Evolutionary conservation across 1,284 basidiomycete genomes (phyloP), one percentile per base, ranked within the genome.

Genomic region (Ustilago bromivora): DNA sequence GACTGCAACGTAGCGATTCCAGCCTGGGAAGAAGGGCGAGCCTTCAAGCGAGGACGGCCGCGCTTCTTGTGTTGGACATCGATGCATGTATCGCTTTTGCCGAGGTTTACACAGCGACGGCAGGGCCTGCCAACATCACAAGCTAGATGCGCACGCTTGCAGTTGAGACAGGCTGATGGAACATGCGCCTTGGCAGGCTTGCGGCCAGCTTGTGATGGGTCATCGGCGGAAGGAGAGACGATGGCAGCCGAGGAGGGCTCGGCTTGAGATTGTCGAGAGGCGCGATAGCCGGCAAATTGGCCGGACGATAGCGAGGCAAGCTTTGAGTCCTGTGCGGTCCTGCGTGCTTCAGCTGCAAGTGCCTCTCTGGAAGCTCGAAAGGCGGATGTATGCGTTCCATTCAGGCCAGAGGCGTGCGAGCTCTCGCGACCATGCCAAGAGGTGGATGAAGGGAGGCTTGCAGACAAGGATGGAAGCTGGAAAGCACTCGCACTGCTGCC

Each of bases 11-110:
- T 58, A 17, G 57, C 43, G 41, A 69, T 35, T 32, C 66, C 66
- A 3, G 74, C 38, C 46, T 77, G 75, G 7, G 75, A 77, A 1
- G 66, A 61, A 19, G 72, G 60, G 8, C 80, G 75, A 43, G 80
- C 76, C 71, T 78, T 79, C 38, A 82, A 57, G 35, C 80, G 67
- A 31, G 81, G 81, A 32, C 81, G 52, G 3, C 81, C 81, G 6
- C 81, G 68, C 58, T 82, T 82, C 61, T 82, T 82, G 71, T 82
- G 81, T 56, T 81, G 79, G 3, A 82, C 81, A 51, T 82, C 81
- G 58, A 82, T 72, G 61, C 81, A 82, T 13, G 77, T 81, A 41
- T 80, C 79, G 55, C 77, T 78, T 57, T 82, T 82, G 61, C 77
- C 74, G 7, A 82, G 64, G 56, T 81, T 80, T 55, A 81, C 56